Evolutionary conservation across 768 basidiomycete species (phyloP).

Genomic region (Russula lepida): DNA sequence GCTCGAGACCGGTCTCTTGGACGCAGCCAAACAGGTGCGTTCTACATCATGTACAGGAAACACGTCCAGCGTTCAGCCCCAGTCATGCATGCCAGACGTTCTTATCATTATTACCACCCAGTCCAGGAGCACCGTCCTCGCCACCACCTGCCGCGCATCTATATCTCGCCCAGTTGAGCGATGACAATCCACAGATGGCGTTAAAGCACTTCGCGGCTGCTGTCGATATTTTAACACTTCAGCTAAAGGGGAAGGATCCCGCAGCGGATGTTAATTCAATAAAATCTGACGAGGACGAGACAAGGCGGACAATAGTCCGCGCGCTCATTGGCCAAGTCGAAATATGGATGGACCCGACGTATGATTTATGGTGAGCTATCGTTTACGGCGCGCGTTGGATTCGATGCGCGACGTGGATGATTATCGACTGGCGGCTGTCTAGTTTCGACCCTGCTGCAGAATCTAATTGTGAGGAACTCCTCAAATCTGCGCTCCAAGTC

Average conservation of each 20-base stretch:
- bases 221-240: slow-evolving; percentile 55
- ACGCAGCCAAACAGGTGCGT: slow-evolving; percentile 59
- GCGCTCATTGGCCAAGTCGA: slow-evolving; percentile 86
- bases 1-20: slow-evolving; percentile 71
- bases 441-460: slow-evolving; percentile 82
- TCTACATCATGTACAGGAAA: background rate
- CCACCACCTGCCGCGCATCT: slow-evolving; percentile 74
- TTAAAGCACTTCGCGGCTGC: slow-evolving; percentile 75
- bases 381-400: background rate
- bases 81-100: slow-evolving; percentile 44
- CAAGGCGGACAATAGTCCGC: slow-evolving; percentile 60
- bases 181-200: slow-evolving; percentile 66
- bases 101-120: slow-evolving; percentile 48
- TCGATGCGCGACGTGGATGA: background rate
- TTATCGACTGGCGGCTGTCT: background rate
- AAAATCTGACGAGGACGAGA: slow-evolving; percentile 45
- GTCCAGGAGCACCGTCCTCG: slow-evolving; percentile 46
- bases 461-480: slow-evolving; percentile 69
- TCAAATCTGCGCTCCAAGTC: slow-evolving; percentile 60
- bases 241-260: slow-evolving; percentile 69
- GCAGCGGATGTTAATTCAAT: slow-evolving; percentile 33
- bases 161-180: slow-evolving; percentile 80
- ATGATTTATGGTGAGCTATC: slow-evolving; percentile 69
- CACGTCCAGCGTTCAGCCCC: background rate
- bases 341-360: slow-evolving; percentile 90